Base-by-base conservation (phyloP, 148 eudicot genomes). In the Persicaria maculosa region DNA sequence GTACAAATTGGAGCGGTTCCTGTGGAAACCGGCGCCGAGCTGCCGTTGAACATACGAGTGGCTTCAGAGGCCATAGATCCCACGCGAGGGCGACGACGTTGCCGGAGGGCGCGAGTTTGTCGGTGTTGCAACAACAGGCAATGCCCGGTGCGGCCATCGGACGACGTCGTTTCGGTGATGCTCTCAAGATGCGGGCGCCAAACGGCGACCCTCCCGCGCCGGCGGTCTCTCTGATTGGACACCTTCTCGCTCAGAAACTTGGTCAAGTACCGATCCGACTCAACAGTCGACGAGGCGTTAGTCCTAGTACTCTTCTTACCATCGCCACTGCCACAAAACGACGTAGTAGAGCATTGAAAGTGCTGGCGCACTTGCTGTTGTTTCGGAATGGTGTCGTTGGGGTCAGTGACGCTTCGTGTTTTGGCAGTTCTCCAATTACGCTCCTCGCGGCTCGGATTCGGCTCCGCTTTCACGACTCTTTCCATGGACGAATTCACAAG, bases 171-270 rank as follows among this genome's bases (percentile, higher is more conserved):
- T 78, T 90, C 91, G 52, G 70, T 76, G 76, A 90, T 90, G 79
- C 91, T 90, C 75, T 90, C 88, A 47, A 90, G 79, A 72, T 86
- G 93, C 9, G 98, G 98, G 58, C 91, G 79, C 98, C 98, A 93
- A 45, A 90, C 91, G 4, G 80, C 88, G 7, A 81, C 83, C 7
- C 95, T 81, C 1, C 96, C 96, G 46, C 91, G 78, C 53, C 53
- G 25, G 52, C 86, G 82, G 44, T 93, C 96, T 54, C 84, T 81
- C 61, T 81, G 88, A 10, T 77, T 87, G 10, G 97, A 84, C n/a
- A 82, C 81, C 50, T 87, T 70, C 78, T 93, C 98, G 36, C 89
- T 88, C 54, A 90, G 48, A 43, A 93, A 82, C 44, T 93, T 96
- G 58, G 86, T 90, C 81, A 93, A 82, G 67, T 90, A 93, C 78